Evolutionary conservation across 225 moss, liverwort and hornwort species (phyloP).

Genomic region (Takakia lepidozioides): DNA sequence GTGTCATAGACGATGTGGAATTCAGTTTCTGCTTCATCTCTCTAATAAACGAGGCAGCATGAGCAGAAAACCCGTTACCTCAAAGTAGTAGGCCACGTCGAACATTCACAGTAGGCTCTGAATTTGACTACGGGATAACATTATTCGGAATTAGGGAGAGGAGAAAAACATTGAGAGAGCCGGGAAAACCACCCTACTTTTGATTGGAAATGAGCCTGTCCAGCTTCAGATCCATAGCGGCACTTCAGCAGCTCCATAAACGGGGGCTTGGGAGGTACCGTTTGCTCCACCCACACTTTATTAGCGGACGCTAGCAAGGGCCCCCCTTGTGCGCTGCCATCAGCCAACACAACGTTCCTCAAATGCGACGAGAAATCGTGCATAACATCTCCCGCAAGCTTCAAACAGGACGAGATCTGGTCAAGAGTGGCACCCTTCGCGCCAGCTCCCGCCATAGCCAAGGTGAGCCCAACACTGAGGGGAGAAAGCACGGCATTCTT

Average conservation of each 20-base stretch:
- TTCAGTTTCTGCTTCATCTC: too few relatives aligned
- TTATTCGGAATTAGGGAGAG: background rate
- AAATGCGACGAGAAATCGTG: slow-evolving; percentile 46
- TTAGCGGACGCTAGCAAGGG: slow-evolving; percentile 35
- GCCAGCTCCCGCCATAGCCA: slow-evolving; percentile 79
- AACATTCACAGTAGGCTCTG: background rate
- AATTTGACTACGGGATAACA: background rate
- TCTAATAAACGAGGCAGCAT: too few relatives aligned
- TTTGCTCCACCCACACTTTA: slow-evolving; percentile 54
- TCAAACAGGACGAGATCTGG: slow-evolving; percentile 47
- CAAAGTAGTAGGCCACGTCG: too few relatives aligned
- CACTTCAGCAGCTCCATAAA: slow-evolving; percentile 35
- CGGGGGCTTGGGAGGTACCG: slow-evolving; percentile 30
- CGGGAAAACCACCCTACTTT: slow-evolving; percentile 19
- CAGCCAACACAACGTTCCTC: slow-evolving; percentile 37
- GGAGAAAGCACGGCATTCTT: slow-evolving; percentile 77
- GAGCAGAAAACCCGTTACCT: too few relatives aligned
- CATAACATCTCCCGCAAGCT: slow-evolving; percentile 28
- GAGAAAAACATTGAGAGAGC: background rate
- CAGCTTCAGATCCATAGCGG: slow-evolving; percentile 42
- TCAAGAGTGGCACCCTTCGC: slow-evolving; percentile 65
- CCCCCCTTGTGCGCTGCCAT: slow-evolving; percentile 28
- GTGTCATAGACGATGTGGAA: too few relatives aligned
- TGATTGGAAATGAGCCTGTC: slow-evolving; percentile 39
- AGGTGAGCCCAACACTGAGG: slow-evolving; percentile 52